Percentiles rank a stretch among this genome's conserved stretches.
Evolutionary conservation across 257 asterid genomes (phyloP).

Genomic region (Lycium ferocissimum): DNA sequence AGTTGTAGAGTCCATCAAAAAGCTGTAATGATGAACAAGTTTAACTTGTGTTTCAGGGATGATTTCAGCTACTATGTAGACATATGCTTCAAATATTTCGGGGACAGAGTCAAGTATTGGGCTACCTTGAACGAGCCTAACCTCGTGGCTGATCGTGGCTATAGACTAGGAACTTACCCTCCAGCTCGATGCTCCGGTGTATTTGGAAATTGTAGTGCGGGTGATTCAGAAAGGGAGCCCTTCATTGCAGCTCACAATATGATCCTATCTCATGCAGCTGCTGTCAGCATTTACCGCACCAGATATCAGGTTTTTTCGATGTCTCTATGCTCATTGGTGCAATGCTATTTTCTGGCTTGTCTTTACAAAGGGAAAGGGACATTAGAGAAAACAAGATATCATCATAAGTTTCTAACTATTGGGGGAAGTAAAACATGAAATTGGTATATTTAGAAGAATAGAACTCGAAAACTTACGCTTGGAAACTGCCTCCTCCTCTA

Average conservation of each 20-base stretch:
- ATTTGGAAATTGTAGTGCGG: constrained; percentile 58
- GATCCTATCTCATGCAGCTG: constrained; percentile 64
- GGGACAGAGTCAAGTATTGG: constrained; percentile 73
- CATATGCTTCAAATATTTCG: constrained; percentile 62
- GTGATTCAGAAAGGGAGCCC: constrained; percentile 63
- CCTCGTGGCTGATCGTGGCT: constrained; percentile 55
- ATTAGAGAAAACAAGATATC: not conserved
- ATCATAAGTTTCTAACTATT: not conserved
- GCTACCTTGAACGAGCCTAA: constrained; percentile 73
- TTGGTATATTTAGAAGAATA: not conserved
- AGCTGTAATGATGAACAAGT: not conserved
- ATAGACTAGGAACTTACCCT: constrained; percentile 58
- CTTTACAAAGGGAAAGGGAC: not conserved
- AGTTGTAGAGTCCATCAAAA: not conserved
- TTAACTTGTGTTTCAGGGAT: constrained; percentile 48
- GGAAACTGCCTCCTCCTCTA: not conserved
- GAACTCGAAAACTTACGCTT: not conserved
- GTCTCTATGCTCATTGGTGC: not conserved
- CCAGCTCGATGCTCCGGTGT: constrained; percentile 58
- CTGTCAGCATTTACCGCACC: constrained; percentile 50
- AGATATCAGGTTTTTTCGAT: constrained; percentile 53
- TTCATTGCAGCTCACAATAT: constrained; percentile 72
- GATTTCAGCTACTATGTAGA: constrained; percentile 65
- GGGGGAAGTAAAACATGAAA: not conserved
- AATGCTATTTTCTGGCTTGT: not conserved